A percentile compares a stretch with the other conserved stretches of the same genome.
Evolutionary conservation across 441 rosid species (phyloP).

Genomic region (Hura crepitans): DNA sequence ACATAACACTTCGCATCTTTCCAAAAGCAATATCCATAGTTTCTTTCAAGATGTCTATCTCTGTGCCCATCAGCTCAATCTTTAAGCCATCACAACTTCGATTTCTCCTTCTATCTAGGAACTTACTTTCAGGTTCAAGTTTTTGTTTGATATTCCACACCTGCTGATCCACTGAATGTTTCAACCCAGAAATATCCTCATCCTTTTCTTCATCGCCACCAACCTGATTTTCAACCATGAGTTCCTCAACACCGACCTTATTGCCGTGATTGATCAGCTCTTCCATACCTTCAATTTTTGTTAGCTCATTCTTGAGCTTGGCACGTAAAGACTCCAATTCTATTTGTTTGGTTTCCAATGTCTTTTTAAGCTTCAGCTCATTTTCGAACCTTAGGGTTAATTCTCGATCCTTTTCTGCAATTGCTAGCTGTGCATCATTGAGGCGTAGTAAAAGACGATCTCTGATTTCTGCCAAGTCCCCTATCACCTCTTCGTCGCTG

Average conservation of each 20-base stretch:
- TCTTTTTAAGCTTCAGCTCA: constrained; percentile 51
- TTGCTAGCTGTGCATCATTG: constrained; percentile 54
- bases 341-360: constrained; percentile 50
- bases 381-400: constrained; percentile 44
- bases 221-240: constrained; percentile 16
- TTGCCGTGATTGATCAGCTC: constrained; percentile 25
- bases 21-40: constrained; percentile 79
- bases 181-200: constrained; percentile 55
- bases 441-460: constrained; percentile 73
- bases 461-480: constrained; percentile 56
- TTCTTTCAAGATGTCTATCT: constrained; percentile 59
- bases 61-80: constrained; percentile 55
- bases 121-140: constrained; percentile 47
- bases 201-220: constrained; percentile 32
- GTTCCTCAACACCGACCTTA: constrained; percentile 25
- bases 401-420: constrained; percentile 69
- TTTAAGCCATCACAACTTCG: constrained; percentile 28
- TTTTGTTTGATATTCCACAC: constrained; percentile 64
- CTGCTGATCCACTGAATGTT: constrained; percentile 65
- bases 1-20: constrained; percentile 63
- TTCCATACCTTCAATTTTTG: constrained; percentile 28
- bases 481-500: constrained; percentile 50
- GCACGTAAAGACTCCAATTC: constrained; percentile 54
- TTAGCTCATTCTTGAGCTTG: constrained; percentile 36
- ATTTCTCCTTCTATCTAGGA: constrained; percentile 29